Evolutionary conservation across 805 yeast species (phyloP).

Genomic region (Kluyveromyces wickerhamii): DNA sequence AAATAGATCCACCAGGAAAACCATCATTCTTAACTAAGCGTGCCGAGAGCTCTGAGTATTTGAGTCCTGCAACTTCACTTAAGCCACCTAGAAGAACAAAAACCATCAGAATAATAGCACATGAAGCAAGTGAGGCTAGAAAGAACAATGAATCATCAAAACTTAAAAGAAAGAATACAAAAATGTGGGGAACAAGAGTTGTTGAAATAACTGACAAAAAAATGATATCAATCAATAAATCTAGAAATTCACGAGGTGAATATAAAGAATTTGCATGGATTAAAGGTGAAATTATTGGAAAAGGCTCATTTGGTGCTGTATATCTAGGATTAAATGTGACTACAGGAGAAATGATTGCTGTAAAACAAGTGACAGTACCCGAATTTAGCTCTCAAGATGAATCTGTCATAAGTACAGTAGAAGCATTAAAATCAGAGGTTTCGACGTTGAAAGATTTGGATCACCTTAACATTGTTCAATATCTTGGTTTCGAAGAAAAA

Average conservation of each 20-base stretch:
- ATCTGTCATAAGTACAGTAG: constrained; percentile 54
- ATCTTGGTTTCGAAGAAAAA: constrained; percentile 80
- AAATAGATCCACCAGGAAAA: constrained; percentile 17
- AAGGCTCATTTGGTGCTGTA: constrained; percentile 95
- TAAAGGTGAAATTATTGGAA: constrained; percentile 92
- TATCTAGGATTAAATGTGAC: constrained; percentile 88
- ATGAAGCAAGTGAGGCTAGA: constrained; percentile 71
- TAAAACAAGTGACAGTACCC: constrained; percentile 81
- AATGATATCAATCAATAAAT: constrained; percentile 55
- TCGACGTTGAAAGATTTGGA: constrained; percentile 90
- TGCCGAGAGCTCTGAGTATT: constrained; percentile 9
- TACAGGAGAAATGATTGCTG: constrained; percentile 98
- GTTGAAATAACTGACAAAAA: constrained; percentile 80
- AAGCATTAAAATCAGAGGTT: constrained; percentile 82
- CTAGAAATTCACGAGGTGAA: constrained; percentile 57
- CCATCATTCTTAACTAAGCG: constrained; percentile 24
- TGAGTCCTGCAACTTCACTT: constrained; percentile 5
- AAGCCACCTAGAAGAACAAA: constrained; percentile 59
- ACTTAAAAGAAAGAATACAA: constrained; percentile 74
- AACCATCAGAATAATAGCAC: constrained; percentile 87
- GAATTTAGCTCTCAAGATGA: constrained; percentile 34
- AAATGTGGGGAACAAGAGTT: constrained; percentile 95
- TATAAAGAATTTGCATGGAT: constrained; percentile 93
- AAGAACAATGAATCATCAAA: constrained; percentile 26
- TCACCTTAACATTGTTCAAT: constrained; percentile 91